Evolutionary conservation across 1,284 basidiomycete genomes (phyloP).

Genomic region (Naganishia albida): DNA sequence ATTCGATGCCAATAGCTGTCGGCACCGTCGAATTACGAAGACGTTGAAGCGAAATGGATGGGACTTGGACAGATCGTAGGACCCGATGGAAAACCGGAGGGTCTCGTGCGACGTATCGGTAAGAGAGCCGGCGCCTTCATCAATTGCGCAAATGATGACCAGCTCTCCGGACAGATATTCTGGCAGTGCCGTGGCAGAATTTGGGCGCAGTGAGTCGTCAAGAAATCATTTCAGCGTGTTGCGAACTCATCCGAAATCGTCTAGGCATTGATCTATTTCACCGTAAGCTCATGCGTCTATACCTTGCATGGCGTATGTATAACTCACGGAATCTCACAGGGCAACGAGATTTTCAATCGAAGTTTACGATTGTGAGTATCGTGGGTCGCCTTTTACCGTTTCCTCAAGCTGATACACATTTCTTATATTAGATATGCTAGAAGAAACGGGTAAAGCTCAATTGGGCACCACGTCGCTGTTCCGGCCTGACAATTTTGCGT

Average conservation of each 20-base stretch:
- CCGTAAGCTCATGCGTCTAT: conserved; percentile 57
- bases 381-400: neutral
- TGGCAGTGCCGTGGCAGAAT: conserved; percentile 72
- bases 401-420: neutral
- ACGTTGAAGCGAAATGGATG: conserved; percentile 63
- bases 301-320: neutral
- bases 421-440: conserved; percentile 4
- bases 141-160: conserved; percentile 3
- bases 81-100: conserved; percentile 43
- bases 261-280: conserved; percentile 79
- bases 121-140: conserved; percentile 35
- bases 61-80: conserved; percentile 64
- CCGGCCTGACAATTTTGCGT: neutral
- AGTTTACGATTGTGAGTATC: conserved; percentile 57
- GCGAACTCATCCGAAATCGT: neutral
- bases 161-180: conserved; percentile 58
- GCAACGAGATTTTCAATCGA: conserved; percentile 66
- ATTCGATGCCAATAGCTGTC: conserved; percentile 39
- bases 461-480: neutral
- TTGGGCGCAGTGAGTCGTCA: conserved; percentile 62
- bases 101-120: conserved; percentile 72
- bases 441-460: conserved; percentile 15
- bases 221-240: neutral
- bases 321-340: conserved; percentile 55
- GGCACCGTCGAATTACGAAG: conserved; percentile 25